Conservation (phyloP, 164 flowering plant species). For the Macadamia tetraphylla region DNA sequence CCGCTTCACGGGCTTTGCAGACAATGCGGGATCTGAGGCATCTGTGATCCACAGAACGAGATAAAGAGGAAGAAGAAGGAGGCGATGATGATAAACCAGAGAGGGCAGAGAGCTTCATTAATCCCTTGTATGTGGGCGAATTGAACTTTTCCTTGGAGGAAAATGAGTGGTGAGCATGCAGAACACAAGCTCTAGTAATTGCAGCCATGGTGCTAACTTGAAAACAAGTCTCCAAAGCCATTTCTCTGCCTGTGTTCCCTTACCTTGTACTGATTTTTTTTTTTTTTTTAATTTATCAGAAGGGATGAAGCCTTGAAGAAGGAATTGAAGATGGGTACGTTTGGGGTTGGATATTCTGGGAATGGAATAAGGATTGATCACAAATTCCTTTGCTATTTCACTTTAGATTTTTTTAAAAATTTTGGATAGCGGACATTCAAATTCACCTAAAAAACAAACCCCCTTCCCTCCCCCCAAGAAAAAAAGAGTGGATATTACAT, state of each 20-base stretch:
- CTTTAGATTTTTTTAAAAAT: no score
- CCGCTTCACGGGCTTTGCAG: constrained; percentile 52
- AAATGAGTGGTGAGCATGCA: constrained; percentile 20
- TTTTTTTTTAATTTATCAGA: neutral
- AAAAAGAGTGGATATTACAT: neutral
- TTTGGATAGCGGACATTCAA: no score
- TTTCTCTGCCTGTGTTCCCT: constrained; percentile 4
- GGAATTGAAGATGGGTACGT: neutral
- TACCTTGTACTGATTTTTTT: neutral
- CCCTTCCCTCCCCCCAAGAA: no score
- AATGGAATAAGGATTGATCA: no score
- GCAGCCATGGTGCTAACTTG: constrained; percentile 37
- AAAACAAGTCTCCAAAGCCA: constrained; percentile 41
- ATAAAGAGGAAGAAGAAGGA: constrained; percentile 17
- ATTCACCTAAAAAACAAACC: no score
- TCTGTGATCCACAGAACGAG: constrained; percentile 10
- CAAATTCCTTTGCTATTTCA: no score
- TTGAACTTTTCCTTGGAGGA: constrained; percentile 25
- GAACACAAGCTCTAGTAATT: constrained; percentile 24
- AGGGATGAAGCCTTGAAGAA: neutral
- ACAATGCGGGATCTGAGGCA: constrained; percentile 23
- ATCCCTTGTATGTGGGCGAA: constrained; percentile 29
- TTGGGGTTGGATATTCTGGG: no score
- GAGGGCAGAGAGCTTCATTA: constrained; percentile 13
- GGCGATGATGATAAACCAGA: constrained; percentile 8